phyloP scores from a whole-genome alignment of 148 eudicot species.

The Rhododendron griersonianum region DNA sequence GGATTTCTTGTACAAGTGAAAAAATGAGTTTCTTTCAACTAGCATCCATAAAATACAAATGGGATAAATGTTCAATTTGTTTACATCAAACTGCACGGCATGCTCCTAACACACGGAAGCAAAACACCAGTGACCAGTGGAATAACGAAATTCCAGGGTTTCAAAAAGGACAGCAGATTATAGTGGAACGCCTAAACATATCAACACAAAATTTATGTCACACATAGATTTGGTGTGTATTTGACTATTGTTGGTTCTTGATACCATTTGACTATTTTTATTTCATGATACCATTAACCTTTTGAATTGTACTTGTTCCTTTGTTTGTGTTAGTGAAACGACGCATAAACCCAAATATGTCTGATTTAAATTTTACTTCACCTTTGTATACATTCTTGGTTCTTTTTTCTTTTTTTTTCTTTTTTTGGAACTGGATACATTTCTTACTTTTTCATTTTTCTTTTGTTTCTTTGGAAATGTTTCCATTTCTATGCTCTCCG shows the following conservation, averaged over 20 bases:
- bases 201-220: background rate
- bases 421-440: background rate
- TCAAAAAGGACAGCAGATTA: background rate
- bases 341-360: background rate
- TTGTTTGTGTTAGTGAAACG: background rate
- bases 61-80: background rate
- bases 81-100: background rate
- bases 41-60: background rate
- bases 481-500: background rate
- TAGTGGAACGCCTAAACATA: background rate
- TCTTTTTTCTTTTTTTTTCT: background rate
- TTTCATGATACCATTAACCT: background rate
- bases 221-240: background rate
- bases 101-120: background rate
- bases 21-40: background rate
- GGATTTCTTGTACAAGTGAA: background rate
- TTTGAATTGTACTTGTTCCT: background rate
- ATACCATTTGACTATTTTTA: background rate
- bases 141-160: background rate
- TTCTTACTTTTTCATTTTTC: background rate
- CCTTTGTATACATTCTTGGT: background rate
- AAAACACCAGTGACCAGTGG: background rate
- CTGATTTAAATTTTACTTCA: background rate
- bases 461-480: background rate
- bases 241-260: background rate